Base-by-base conservation (phyloP, 768 basidiomycete species). In the Boletus rufocinnamomeus region DNA sequence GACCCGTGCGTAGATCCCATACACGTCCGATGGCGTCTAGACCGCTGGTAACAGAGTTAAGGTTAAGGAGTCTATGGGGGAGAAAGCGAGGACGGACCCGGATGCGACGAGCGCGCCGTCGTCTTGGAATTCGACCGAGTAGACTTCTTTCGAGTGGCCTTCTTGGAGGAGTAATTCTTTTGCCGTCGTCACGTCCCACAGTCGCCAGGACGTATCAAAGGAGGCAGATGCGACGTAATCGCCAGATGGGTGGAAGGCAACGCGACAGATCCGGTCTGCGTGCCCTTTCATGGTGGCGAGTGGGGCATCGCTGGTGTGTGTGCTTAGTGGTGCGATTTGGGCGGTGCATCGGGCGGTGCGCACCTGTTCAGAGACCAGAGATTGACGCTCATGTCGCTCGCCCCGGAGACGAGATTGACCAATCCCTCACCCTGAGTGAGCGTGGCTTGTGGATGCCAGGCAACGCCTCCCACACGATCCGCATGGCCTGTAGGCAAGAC, bases 81-180 rank as follows among this genome's bases (percentile, higher is more conserved):
- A 1, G 6, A 10, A 13, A 13, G 4, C 7, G 23, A 41, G 4
- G 21, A 74, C 87, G 48, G 68, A 97, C 95, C 95, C 97, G 0
- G 95, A 96, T 13, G 93, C 95, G 32, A 86, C 88, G 55, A 99
- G 77, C 10, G 95, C 88, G 3, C 97, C 97, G 72, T 98, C 97
- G 65, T 88, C 84, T 71, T 99, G 97, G 70, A 97, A 98, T 62
- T 93, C 93, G n/a, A 99, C 82, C 2, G 93, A 79, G 70, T 96
- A 98, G 0, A 98, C 95, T 69, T 97, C 95, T 70, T 95, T 95
- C 4, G 94, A 94, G 69, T 99, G 97, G 0, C 97, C 97, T 73
- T 98, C 95, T 74, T 99, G 97, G 13, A 95, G 74, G 30, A 96
- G 76, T 13, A 99, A 71, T 66, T 97, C 93, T 72, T 86, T 86